Evolutionary conservation across 2,329 filamentous ascomycete species (phyloP).

Genomic region (Aspergillus calidoustus): DNA sequence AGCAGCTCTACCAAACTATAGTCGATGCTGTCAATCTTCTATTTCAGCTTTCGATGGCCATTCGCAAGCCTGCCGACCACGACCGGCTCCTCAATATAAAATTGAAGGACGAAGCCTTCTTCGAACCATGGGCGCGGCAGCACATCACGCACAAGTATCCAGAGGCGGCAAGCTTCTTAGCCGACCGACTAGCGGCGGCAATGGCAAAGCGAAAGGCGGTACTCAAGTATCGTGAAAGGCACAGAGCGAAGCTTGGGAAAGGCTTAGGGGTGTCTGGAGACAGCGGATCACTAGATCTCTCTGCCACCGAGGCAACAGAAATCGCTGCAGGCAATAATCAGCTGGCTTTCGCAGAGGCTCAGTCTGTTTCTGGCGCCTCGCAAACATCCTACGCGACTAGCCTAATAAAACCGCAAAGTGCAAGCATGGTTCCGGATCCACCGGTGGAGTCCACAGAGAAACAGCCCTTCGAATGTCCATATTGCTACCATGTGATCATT

Average conservation of each 20-base stretch:
- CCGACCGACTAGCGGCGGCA: constrained; percentile 32
- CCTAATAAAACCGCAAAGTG: neutral
- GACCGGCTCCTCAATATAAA: constrained; percentile 40
- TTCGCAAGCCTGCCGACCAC: constrained; percentile 41
- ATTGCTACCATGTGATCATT: constrained; percentile 42
- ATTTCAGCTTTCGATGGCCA: constrained; percentile 40
- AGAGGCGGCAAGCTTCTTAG: neutral
- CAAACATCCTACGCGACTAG: neutral
- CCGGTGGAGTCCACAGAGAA: constrained; percentile 26
- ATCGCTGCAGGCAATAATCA: neutral
- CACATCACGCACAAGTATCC: neutral
- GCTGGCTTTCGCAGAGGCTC: neutral
- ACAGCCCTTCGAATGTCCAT: constrained; percentile 42
- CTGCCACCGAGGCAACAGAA: neutral
- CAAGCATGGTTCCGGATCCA: constrained; percentile 21
- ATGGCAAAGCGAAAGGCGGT: constrained; percentile 41
- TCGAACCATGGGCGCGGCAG: neutral
- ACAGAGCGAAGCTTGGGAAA: constrained; percentile 36
- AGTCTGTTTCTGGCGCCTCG: neutral
- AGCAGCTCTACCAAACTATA: neutral
- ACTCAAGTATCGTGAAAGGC: constrained; percentile 42
- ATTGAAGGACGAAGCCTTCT: constrained; percentile 30
- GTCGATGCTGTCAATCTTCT: constrained; percentile 23
- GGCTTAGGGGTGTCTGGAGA: constrained; percentile 21
- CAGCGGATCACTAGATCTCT: neutral